These are phyloP conservation scores for Calonectria leucothoes DNA, from an alignment of 2,329 filamentous ascomycete species.

Conservation along the genomic window DNA sequence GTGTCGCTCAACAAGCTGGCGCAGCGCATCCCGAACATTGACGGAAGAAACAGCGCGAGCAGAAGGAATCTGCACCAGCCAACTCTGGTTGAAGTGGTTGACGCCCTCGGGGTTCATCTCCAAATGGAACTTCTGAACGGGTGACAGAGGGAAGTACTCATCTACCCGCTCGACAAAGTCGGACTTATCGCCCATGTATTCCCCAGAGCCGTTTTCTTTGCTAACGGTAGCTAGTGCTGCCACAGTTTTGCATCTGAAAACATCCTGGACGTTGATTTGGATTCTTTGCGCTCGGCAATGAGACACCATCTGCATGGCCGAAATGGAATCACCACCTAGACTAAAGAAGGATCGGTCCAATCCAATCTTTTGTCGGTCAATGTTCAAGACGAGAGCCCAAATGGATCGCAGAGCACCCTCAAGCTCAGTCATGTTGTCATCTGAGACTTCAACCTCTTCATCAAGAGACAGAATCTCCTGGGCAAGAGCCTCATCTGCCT, in stretches of 20 bases:
- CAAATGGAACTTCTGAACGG: conserved; percentile 36
- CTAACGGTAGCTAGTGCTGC: conserved; percentile 22
- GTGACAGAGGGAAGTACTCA: conserved; percentile 25
- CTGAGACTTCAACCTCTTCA: not conserved
- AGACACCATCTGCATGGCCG: conserved; percentile 48
- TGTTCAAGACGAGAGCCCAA: conserved; percentile 33
- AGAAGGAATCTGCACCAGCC: not conserved
- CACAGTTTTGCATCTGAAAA: conserved; percentile 43
- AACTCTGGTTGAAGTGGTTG: not conserved
- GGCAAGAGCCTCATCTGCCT: conserved; percentile 25
- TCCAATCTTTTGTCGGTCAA: conserved; percentile 33
- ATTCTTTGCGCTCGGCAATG: conserved; percentile 44
- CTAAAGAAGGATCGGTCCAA: conserved; percentile 47
- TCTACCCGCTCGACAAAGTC: conserved; percentile 10
- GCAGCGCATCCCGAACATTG: not conserved
- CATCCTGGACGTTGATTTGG: conserved; percentile 41
- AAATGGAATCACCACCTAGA: conserved; percentile 56
- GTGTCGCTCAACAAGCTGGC: not conserved
- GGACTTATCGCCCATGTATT: not conserved
- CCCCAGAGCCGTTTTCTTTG: conserved; percentile 21
- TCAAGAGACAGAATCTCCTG: conserved; percentile 25
- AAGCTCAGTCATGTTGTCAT: conserved; percentile 9
- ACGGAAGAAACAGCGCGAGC: not conserved
- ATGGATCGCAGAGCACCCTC: conserved; percentile 25
- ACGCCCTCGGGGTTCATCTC: not conserved